phyloP scores from a whole-genome alignment of 441 rosid genomes.

The Daphne laureola region DNA sequence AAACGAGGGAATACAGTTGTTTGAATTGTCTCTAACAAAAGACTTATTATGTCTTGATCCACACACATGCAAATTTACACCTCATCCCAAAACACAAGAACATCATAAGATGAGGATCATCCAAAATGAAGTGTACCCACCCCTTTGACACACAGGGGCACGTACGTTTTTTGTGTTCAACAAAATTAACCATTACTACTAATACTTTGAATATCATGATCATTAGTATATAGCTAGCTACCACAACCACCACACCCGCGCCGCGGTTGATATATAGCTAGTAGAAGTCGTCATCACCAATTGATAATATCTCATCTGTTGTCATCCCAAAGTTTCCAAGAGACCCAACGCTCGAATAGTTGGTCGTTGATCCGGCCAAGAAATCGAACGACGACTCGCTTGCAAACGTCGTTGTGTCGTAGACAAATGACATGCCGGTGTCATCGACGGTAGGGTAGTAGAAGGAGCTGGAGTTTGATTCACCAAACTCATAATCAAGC shows the following conservation, averaged over 20 bases:
- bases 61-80: no score
- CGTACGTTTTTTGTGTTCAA: not conserved
- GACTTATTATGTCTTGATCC: no score
- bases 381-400: conserved; percentile 82
- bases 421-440: conserved; percentile 55
- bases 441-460: conserved; percentile 41
- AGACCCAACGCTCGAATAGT: conserved; percentile 36
- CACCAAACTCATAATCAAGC: conserved; percentile 31
- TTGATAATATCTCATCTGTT: conserved; percentile 66
- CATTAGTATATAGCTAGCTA: no score
- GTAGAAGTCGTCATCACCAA: conserved; percentile 65
- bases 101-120: no score
- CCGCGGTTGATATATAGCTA: not conserved
- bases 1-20: no score
- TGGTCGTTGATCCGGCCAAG: conserved; percentile 57
- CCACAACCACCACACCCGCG: no score
- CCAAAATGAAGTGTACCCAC: no score
- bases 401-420: conserved; percentile 69
- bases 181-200: not conserved
- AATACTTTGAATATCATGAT: no score
- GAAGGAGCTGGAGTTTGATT: conserved; percentile 34
- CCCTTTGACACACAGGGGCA: no score
- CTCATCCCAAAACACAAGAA: no score
- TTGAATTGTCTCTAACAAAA: no score
- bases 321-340: conserved; percentile 50